Base-by-base conservation (phyloP, 768 basidiomycete genomes). In the Tylopilus subfusipes region DNA sequence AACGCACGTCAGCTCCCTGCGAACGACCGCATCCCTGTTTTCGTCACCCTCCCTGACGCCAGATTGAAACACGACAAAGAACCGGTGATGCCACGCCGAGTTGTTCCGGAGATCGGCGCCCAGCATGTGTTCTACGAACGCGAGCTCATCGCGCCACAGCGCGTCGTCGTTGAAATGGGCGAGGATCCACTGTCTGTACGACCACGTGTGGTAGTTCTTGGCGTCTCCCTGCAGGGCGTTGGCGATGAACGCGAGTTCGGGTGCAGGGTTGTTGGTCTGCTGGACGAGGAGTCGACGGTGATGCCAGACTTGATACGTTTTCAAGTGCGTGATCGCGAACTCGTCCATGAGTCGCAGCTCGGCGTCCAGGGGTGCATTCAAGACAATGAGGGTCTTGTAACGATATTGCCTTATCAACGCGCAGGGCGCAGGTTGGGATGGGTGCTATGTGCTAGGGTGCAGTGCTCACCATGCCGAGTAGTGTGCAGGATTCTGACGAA, bases 151-250 rank as follows among this genome's bases (percentile, higher is more conserved):
- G 1, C 59, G 72, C 90, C 90, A 93, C 57, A 93, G 62, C n/a
- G 71, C 77, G 33, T 81, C 78, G 53, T 85, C 78, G 62, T 86
- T 84, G 76, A 95, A 95, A 66, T 87, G 83, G 10, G 90, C 86
- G 40, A 97, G 82, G 13, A 94, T 70, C 93, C 94, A 98, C 69
- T 99, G 95, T 8, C 96, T 82, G 71, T 98, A 96, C 9, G 91
- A 90, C 97, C 97, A 99, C 0, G 97, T 98, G 71, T 98, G 96
- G 70, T 99, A 99, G 75, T 99, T 99, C 81, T 99, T 99, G 42
- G 83, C 72, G 67, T 99, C 97, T 21, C 72, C 78, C 9, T 80
- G 73, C 29, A 99, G 81, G 1, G 85, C 84, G 52, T 74, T 71
- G 48, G 84, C 80, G 67, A 93, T 86, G 71, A 97, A 98, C 33